These are phyloP conservation scores for Fusarium sp. DNA, from an alignment of 2,329 filamentous ascomycete genomes.

Conservation along the genomic window DNA sequence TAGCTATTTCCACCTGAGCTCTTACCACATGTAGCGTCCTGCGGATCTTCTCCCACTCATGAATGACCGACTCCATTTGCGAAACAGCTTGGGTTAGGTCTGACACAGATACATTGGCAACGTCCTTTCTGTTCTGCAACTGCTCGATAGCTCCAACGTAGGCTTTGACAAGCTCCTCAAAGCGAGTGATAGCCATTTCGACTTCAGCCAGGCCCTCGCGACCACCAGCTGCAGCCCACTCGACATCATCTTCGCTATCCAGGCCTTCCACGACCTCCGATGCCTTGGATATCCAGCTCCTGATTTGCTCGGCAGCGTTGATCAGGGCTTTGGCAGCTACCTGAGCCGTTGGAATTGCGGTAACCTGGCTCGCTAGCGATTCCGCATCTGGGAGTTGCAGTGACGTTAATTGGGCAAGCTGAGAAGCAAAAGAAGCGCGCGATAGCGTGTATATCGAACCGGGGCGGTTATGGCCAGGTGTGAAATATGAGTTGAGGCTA, in stretches of 20 bases:
- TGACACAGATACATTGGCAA: conserved; percentile 72
- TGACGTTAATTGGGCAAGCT: conserved; percentile 90
- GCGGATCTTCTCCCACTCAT: conserved; percentile 86
- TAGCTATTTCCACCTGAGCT: conserved; percentile 91
- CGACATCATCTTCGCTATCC: conserved; percentile 95
- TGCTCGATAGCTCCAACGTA: conserved; percentile 96
- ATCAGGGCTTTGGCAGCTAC: conserved; percentile 85
- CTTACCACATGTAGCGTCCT: conserved; percentile 81
- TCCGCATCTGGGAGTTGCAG: conserved; percentile 88
- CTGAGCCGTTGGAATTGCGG: conserved; percentile 83
- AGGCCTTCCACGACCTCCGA: conserved; percentile 87
- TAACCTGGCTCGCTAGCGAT: conserved; percentile 83
- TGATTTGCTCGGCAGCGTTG: conserved; percentile 90
- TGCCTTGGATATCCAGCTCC: conserved; percentile 92
- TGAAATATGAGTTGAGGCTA: conserved; percentile 70
- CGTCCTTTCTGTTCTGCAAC: conserved; percentile 81
- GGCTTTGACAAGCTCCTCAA: conserved; percentile 89
- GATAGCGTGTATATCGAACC: conserved; percentile 95
- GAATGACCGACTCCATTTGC: conserved; percentile 89
- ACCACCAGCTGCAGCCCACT: conserved; percentile 93
- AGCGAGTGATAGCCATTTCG: conserved; percentile 79
- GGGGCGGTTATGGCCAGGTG: conserved; percentile 72
- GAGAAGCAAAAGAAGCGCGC: conserved; percentile 89
- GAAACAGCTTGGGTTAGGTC: conserved; percentile 79
- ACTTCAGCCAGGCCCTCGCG: conserved; percentile 80